Evolutionary conservation across 345 rosid species (phyloP), one percentile per base, ranked within the genome.

Genomic region (Kandelia obovata): DNA sequence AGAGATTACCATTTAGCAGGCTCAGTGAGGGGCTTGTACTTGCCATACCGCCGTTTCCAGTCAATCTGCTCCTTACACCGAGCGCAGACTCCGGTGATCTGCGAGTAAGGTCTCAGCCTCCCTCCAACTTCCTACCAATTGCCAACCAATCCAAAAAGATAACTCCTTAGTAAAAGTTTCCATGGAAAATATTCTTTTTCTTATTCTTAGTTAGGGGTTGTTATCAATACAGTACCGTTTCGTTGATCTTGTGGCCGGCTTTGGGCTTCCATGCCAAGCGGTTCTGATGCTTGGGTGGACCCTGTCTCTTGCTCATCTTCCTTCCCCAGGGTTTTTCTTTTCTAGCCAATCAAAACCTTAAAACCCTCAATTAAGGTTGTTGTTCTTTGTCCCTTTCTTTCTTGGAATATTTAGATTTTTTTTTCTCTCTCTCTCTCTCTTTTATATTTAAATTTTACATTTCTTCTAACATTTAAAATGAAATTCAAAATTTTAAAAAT

Each of bases 41-140:
- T 94, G 15, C 99, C 97, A 49, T 94, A 94, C 11, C 81, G 84
- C 43, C 99, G 97, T 69, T 94, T 94, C 97, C 99, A 92, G 35
- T 89, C 97, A 64, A 94, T 94, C 82, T 94, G 96, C 2, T 90
- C 99, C 61, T 82, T 83, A 73, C 99, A 95, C 4, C 97, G 87
- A 61, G 37, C 65, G 67, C 99, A 95, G 15, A 95, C 96, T 67
- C 99, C 99, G 0, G 96, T 89, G 10, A 92, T 87, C 67, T 92
- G 97, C 31, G 96, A 84, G 9, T 66, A 69, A 2, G 96, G 97
- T 73, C 87, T 82, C 19, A 78, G 69, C 82, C 70, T 86, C 47
- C 90, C 93, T 16, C 99, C 97, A 0, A 88, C 96, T 78, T 86
- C 91, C 92, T 84, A 72, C 28, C 6, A 21, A 55, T 55, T 15